Percentiles rank a stretch among this genome's conserved stretches.
These are phyloP conservation scores for sunflower (Helianthus annuus) DNA, from an alignment of 129 eudicot genomes.

Conservation along the genomic window HanXRQr2.0-SUNRISE NC_035444.2:153392657-153393156, in stretches of 20 bases:
- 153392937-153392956: neutral
- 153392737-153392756: constrained; percentile 14
- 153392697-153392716: constrained; percentile 1
- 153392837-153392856: neutral
- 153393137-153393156: too few species aligned
- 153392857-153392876: constrained; percentile 8
- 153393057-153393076: too few species aligned
- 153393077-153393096: too few species aligned
- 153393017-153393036: constrained; percentile 16
- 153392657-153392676: constrained; percentile 25
- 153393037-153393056: constrained; percentile 24
- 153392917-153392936: neutral
- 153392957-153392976: neutral
- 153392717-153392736: constrained; percentile 30
- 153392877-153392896: constrained; percentile 1
- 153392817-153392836: constrained; percentile 22
- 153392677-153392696: constrained; percentile 9
- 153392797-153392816: constrained; percentile 2
- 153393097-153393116: too few species aligned
- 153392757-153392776: constrained; percentile 25
- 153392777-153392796: neutral
- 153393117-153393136: too few species aligned
- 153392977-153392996: neutral
- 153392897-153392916: constrained; percentile 30
- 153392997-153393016: neutral